Base-by-base conservation (phyloP, 257 asterid species). In the Solanum virginianum region DNA sequence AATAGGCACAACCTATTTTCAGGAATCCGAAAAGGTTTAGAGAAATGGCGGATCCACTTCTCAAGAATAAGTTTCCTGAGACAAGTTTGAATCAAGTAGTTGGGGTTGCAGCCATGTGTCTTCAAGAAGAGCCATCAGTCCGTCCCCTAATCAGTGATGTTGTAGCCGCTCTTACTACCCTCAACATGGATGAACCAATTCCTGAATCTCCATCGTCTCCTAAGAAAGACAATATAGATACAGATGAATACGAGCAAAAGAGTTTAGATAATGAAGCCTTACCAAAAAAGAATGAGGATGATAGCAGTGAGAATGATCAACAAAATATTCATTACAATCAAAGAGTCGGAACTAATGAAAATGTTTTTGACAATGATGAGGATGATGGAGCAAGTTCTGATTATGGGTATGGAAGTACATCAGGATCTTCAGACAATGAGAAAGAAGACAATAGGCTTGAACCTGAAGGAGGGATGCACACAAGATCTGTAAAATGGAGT, bases 71-170 rank as follows among this genome's bases (percentile, higher is more conserved):
- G 18, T 91, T 91, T 89, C 93, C 98, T 1, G 86, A 86, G 20
- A 90, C 85, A 84, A 89, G 96, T 87, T 89, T 95, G 72, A 93
- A 94, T 85, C 99, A 94, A 86, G 98, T 93, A 22, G 91, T 95
- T 6, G 98, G 98, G 57, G 93, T 94, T 54, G 94, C 96, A 68
- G 94, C 99, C 41, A 95, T 95, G 98, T 95, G 98, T 79, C 86
- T 95, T 18, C 98, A 95, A 70, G 98, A 94, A 39, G 97, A 94
- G 83, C 95, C 99, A n/a, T 86, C 91, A 6, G 96, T 92, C 12
- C 95, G 99, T 53, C 99, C 99, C 24, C 53, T 91, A 85, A 94
- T 95, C 77, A 70, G 93, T 15, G 99, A 95, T 71, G 88, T 92
- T 11, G 93, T 93, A 65, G 94, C 93, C 10, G 92, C 95, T 7